Percentiles rank a stretch among this genome's conserved stretches.
These are phyloP conservation scores for Sarocladiaceae sp. DNA, from an alignment of 2,329 filamentous ascomycete species.

Conservation along the genomic window DNA sequence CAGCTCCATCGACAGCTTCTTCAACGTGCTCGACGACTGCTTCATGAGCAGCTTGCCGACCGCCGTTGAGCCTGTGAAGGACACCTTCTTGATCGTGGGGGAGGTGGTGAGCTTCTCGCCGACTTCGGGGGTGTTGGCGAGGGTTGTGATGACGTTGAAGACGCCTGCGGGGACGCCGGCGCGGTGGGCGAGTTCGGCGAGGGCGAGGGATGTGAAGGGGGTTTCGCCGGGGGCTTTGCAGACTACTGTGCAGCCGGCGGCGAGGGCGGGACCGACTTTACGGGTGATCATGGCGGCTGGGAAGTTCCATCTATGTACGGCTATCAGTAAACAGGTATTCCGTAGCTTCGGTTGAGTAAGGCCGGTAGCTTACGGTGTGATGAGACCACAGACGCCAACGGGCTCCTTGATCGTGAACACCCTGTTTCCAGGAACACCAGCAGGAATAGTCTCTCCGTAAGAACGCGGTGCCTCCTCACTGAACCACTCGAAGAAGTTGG, in stretches of 20 bases:
- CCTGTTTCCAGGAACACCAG: slow-evolving; percentile 56
- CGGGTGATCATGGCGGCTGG: slow-evolving; percentile 71
- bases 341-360: no score
- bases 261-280: slow-evolving; percentile 70
- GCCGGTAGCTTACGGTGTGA: no score
- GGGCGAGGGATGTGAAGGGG: slow-evolving; percentile 80
- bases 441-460: slow-evolving; percentile 43
- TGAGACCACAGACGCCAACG: slow-evolving; percentile 75
- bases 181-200: slow-evolving; percentile 79
- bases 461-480: slow-evolving; percentile 11
- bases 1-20: slow-evolving; percentile 80
- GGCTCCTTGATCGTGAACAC: slow-evolving; percentile 71
- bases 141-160: slow-evolving; percentile 79
- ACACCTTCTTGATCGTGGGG: slow-evolving; percentile 78
- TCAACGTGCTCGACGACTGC: slow-evolving; percentile 78
- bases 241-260: slow-evolving; percentile 89
- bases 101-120: slow-evolving; percentile 71
- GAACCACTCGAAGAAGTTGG: neutral
- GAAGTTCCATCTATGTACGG: slow-evolving; percentile 94
- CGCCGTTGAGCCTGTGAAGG: slow-evolving; percentile 78
- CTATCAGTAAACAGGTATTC: no score
- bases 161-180: slow-evolving; percentile 92
- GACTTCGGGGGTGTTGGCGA: slow-evolving; percentile 74
- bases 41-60: slow-evolving; percentile 79
- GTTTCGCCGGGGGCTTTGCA: slow-evolving; percentile 89